phyloP scores from a whole-genome alignment of 2,329 filamentous ascomycete species.

The Xylaria sp. region DNA sequence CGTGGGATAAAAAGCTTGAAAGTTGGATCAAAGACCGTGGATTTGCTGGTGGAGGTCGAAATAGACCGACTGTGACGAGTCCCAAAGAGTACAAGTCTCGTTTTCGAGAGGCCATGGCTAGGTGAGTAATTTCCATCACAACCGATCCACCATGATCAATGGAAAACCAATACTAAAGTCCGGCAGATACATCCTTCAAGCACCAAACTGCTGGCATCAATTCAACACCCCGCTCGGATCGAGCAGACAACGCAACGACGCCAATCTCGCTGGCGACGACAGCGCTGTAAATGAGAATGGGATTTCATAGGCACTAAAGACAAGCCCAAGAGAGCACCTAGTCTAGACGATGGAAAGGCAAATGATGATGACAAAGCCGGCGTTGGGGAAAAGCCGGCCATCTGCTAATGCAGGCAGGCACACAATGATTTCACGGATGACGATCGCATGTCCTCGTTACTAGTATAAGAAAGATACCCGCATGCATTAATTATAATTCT shows the following conservation, averaged over 20 bases:
- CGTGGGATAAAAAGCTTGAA: slow-evolving; percentile 99
- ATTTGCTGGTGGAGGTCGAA: slow-evolving; percentile 75
- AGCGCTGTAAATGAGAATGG: slow-evolving; percentile 9
- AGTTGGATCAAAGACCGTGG: slow-evolving; percentile 99
- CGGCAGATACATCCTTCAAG: slow-evolving; percentile 70
- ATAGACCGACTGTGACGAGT: slow-evolving; percentile 92
- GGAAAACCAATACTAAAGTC: slow-evolving; percentile 21
- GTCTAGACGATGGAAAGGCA: background rate
- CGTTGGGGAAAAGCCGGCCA: background rate
- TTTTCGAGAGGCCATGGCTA: slow-evolving; percentile 95
- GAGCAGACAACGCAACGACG: slow-evolving; percentile 35
- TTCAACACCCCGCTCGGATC: slow-evolving; percentile 51
- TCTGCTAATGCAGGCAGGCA: background rate
- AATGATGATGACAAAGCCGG: background rate
- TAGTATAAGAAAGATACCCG: slow-evolving; percentile 29
- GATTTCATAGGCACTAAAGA: background rate
- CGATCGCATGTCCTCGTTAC: slow-evolving; percentile 6
- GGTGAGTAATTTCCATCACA: slow-evolving; percentile 56
- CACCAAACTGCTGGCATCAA: slow-evolving; percentile 77
- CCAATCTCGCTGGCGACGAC: slow-evolving; percentile 32
- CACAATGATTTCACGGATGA: slow-evolving; percentile 1
- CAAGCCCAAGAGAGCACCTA: too few relatives aligned
- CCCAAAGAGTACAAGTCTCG: slow-evolving; percentile 97
- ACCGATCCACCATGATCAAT: too few relatives aligned
- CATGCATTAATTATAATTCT: background rate